Evolutionary conservation across 2,329 filamentous ascomycete genomes (phyloP).

Genomic region (Sodiomyces alkalinus): DNA sequence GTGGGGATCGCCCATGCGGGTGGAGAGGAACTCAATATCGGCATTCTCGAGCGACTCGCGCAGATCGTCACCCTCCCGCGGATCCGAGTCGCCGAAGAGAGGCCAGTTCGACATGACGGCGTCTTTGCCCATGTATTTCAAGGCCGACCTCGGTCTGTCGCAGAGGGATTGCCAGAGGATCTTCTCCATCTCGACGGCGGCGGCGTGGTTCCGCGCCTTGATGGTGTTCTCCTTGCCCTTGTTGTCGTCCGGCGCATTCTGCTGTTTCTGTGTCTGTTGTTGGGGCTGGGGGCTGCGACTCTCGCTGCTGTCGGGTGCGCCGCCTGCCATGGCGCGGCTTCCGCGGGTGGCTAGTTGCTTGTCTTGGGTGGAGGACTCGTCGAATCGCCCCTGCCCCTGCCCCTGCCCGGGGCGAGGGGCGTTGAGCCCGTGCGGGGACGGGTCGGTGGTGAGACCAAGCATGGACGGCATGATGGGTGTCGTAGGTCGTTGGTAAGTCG

Average conservation of each 20-base stretch:
- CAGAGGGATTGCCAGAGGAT: conserved; percentile 21
- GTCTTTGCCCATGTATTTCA: conserved; percentile 22
- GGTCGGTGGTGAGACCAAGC: conserved; percentile 17
- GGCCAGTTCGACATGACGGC: conserved; percentile 21
- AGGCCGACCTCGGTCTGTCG: conserved; percentile 18
- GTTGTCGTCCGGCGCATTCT: conserved; percentile 3
- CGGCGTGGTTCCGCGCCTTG: conserved; percentile 20
- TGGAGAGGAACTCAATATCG: conserved; percentile 14
- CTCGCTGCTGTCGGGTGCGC: too few species aligned
- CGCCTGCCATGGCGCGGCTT: conserved; percentile 2
- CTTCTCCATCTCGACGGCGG: conserved; percentile 21
- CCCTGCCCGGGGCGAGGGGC: too few species aligned
- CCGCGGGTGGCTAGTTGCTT: not conserved
- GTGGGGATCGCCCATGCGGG: conserved; percentile 16
- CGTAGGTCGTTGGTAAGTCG: too few species aligned
- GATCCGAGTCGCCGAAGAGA: conserved; percentile 12
- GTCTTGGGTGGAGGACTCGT: too few species aligned
- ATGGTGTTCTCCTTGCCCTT: conserved; percentile 14
- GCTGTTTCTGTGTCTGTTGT: conserved; percentile 4
- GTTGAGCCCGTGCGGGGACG: conserved; percentile 7
- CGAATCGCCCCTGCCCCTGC: too few species aligned
- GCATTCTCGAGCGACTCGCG: conserved; percentile 15
- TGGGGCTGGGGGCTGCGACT: conserved; percentile 4
- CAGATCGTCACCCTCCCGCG: conserved; percentile 13
- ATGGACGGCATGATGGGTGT: conserved; percentile 19